Conservation (phyloP, 106 monocot genomes). For the Alisma plantagoaquatica region DNA sequence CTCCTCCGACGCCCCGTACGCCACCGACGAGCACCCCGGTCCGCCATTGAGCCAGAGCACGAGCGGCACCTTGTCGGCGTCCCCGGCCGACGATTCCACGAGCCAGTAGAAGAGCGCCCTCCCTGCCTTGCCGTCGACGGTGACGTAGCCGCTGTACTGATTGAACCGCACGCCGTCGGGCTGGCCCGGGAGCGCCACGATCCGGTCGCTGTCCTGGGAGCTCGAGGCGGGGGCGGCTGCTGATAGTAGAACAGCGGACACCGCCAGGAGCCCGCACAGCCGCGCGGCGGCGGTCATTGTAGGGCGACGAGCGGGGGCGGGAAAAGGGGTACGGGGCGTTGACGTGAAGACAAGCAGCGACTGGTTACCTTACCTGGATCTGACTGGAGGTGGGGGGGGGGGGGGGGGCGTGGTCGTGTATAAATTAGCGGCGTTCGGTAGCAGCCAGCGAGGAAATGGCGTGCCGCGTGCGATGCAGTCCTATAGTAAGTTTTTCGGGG, state of each 20-base stretch:
- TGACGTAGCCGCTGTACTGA: constrained; percentile 80
- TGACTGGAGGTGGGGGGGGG: background rate
- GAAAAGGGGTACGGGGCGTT: too few relatives aligned
- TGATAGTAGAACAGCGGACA: background rate
- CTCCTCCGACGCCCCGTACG: constrained; percentile 84
- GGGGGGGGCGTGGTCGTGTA: too few relatives aligned
- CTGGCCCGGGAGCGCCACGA: constrained; percentile 63
- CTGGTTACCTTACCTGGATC: background rate
- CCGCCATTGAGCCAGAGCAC: constrained; percentile 95
- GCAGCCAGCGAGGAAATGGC: too few relatives aligned
- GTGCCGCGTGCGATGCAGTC: too few relatives aligned
- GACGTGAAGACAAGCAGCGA: background rate
- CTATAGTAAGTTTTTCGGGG: too few relatives aligned
- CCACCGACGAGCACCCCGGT: constrained; percentile 89
- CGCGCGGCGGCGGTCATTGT: background rate
- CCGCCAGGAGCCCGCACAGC: background rate
- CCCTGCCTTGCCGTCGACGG: constrained; percentile 47
- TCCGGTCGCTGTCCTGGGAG: constrained; percentile 43
- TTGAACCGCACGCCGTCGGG: constrained; percentile 48
- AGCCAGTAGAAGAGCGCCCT: constrained; percentile 92
- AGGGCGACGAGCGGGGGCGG: too few relatives aligned
- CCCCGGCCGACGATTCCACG: constrained; percentile 29
- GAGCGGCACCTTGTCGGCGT: constrained; percentile 27
- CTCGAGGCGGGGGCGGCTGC: background rate
- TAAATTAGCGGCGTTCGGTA: too few relatives aligned